Percentiles rank a stretch among this genome's conserved stretches.
Evolutionary conservation across 2,329 filamentous ascomycete genomes (phyloP).

Genomic region (Thelonectria discophora): DNA sequence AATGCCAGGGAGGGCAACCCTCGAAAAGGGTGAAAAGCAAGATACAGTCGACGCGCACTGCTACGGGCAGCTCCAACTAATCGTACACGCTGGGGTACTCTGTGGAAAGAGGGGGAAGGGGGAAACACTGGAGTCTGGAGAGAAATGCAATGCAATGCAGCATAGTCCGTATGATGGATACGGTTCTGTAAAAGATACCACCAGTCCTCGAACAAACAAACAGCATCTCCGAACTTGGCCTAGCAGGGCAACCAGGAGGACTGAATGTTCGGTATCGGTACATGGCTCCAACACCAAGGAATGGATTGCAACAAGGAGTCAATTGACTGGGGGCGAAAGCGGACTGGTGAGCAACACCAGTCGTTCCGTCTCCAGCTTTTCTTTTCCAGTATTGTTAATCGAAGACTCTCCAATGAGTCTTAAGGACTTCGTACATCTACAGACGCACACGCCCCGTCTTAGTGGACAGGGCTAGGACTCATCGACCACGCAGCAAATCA

Average conservation of each 20-base stretch:
- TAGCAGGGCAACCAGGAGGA: constrained; percentile 8
- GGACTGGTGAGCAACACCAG: constrained; percentile 18
- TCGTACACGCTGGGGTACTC: constrained; percentile 17
- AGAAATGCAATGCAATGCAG: constrained; percentile 11
- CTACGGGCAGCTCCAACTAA: not conserved
- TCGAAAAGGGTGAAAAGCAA: too few relatives aligned
- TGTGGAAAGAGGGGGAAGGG: constrained; percentile 6
- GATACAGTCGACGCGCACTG: too few relatives aligned
- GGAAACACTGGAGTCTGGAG: too few relatives aligned
- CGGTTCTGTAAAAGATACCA: not conserved
- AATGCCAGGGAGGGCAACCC: not conserved
- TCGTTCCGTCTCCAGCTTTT: constrained; percentile 13
- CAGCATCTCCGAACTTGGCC: constrained; percentile 15
- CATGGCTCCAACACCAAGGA: too few relatives aligned
- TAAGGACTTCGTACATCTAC: not conserved
- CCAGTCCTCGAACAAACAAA: not conserved
- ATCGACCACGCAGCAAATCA: not conserved
- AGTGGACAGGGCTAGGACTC: not conserved
- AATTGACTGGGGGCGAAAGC: constrained; percentile 25
- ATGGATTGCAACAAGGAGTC: too few relatives aligned
- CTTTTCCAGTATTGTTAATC: constrained; percentile 10
- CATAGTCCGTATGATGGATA: not conserved
- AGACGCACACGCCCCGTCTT: not conserved
- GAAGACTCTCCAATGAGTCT: not conserved
- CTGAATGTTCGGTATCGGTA: not conserved